Base-by-base conservation (phyloP, 371 early-diverging fungal genomes). In the Ecytonucleospora hepatopenaei region DNA sequence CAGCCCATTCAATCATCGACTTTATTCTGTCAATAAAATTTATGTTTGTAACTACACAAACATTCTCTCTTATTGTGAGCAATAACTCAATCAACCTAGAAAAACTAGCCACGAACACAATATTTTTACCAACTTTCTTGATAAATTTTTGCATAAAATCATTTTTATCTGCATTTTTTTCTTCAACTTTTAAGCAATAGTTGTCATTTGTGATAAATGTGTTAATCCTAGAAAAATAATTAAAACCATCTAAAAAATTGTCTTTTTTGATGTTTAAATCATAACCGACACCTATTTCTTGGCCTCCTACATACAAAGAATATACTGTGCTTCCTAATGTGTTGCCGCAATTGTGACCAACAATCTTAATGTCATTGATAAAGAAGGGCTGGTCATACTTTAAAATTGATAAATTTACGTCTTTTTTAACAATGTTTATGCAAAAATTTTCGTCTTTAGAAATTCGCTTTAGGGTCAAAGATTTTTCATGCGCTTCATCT, bases 251-350 rank as follows among this genome's bases (percentile, higher is more conserved):
- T 17, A 81, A 48, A 62, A 72, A 78, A 34, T 84, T 81, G 81
- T 94, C 96, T 72, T 87, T 88, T 65, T 86, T 83, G 78, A 94
- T 92, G 75, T 94, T 95, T 72, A 88, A 88, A 73, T 93, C 90
- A 27, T 91, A 90, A 0, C 91, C 91, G 72, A 96, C 90, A 0
- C 94, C 82, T 66, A 96, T 88, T 23, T 87, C 86, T 61, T 94
- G 91, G 3, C 88, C 85, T 57, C 88, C 91, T 71, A 88, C 90
- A 63, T 85, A 85, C 58, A 97, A 90, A 71, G 88, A 90, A 93
- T 92, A 97, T 28, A 96, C 82, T 0, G 92, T 87, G 46, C 94
- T 96, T 71, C 98, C 98, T 54, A 95, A 81, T 0, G 92, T 87
- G 74, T 94, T 90, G 3, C 97, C 98, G 17, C 93, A 92, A 34